Evolutionary conservation across 2,329 filamentous ascomycete genomes (phyloP).

Genomic region (Emergomyces orientalis): DNA sequence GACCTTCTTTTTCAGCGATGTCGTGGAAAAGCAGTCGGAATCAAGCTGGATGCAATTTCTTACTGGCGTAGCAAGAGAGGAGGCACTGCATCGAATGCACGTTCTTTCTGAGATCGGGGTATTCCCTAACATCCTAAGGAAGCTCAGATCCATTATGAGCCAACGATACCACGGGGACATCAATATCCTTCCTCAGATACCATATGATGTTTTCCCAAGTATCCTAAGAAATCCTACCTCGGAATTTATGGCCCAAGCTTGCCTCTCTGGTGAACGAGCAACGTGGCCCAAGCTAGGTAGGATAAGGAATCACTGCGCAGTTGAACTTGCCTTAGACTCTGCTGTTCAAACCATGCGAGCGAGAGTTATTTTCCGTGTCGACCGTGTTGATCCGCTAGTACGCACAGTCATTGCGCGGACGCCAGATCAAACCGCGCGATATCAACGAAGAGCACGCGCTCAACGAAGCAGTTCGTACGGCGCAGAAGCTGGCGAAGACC

Average conservation of each 20-base stretch:
- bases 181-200: constrained; percentile 77
- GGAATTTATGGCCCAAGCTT: constrained; percentile 76
- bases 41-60: constrained; percentile 55
- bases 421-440: neutral
- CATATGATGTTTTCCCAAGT: constrained; percentile 61
- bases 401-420: constrained; percentile 11
- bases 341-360: constrained; percentile 35
- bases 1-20: constrained; percentile 33
- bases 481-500: neutral
- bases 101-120: constrained; percentile 71
- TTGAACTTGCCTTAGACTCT: constrained; percentile 64
- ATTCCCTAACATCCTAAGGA: constrained; percentile 68
- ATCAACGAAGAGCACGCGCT: neutral
- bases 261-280: constrained; percentile 68
- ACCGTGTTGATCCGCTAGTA: constrained; percentile 18
- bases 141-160: constrained; percentile 69
- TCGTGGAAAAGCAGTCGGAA: constrained; percentile 25
- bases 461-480: constrained; percentile 4
- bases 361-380: constrained; percentile 28
- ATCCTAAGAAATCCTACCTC: constrained; percentile 75
- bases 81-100: constrained; percentile 70
- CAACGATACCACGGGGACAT: constrained; percentile 94
- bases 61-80: constrained; percentile 65
- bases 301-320: constrained; percentile 76
- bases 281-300: constrained; percentile 86